A percentile compares a stretch with the other conserved stretches of the same genome.
Evolutionary conservation across 2,329 filamentous ascomycete genomes (phyloP).

Genomic region (Beauveria australis): DNA sequence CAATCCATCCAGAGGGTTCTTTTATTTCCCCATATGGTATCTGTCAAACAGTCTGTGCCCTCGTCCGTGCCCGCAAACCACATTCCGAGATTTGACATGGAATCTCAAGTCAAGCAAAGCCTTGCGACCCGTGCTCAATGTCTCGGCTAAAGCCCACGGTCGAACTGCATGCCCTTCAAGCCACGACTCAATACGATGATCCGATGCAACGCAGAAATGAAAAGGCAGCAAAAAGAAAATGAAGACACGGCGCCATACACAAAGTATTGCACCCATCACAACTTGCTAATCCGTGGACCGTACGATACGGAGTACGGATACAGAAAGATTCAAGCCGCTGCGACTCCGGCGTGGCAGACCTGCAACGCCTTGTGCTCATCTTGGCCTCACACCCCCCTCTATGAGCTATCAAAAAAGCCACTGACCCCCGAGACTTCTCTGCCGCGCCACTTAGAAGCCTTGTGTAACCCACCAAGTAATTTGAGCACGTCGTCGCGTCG

Average conservation of each 20-base stretch:
- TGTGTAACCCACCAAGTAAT: neutral
- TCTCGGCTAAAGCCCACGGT: slow-evolving; percentile 5
- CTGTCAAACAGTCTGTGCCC: slow-evolving; percentile 8
- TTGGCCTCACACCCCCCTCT: neutral
- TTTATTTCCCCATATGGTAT: neutral
- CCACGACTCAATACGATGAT: neutral
- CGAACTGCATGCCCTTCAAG: slow-evolving; percentile 3
- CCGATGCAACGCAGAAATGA: neutral
- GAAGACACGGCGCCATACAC: neutral
- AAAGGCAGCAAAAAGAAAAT: neutral
- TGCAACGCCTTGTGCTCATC: neutral
- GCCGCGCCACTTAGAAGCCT: neutral
- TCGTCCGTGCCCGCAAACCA: slow-evolving; percentile 5
- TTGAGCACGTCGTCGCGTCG: neutral
- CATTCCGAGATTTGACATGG: slow-evolving; percentile 7
- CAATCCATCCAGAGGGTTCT: neutral
- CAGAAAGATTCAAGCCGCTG: neutral
- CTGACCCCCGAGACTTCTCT: neutral
- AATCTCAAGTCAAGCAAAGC: neutral
- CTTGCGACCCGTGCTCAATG: neutral
- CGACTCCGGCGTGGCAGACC: neutral
- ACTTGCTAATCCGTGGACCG: too few relatives aligned
- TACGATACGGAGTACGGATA: too few relatives aligned
- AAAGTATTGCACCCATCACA: neutral
- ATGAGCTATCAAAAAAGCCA: slow-evolving; percentile 9